Evolutionary conservation across 1,284 basidiomycete species (phyloP).

Genomic region (Marasmius fiardii): DNA sequence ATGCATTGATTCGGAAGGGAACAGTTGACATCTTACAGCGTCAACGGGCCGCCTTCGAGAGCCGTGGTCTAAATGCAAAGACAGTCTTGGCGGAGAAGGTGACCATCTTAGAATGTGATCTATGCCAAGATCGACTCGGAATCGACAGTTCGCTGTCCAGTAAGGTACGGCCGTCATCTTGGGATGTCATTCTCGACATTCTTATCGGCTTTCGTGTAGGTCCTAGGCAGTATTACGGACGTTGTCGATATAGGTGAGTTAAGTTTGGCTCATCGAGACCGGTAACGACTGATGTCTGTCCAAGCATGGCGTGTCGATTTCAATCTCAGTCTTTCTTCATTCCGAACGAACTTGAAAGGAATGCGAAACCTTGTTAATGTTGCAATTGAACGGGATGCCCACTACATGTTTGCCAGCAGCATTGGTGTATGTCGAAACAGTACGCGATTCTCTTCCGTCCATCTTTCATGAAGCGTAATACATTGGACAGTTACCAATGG

Average conservation of each 20-base stretch:
- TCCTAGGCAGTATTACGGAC: conserved; percentile 3
- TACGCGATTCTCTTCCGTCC: conserved; percentile 1
- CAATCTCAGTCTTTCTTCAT: conserved; percentile 28
- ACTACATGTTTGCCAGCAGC: conserved; percentile 23
- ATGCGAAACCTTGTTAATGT: conserved; percentile 33
- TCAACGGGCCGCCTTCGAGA: conserved; percentile 13
- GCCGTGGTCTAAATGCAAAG: conserved; percentile 14
- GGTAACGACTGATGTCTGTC: neutral
- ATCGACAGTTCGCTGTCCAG: conserved; percentile 10
- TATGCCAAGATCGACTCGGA: conserved; percentile 10
- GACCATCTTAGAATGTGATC: conserved; percentile 19
- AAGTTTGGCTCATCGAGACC: neutral
- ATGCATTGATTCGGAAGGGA: conserved; percentile 25
- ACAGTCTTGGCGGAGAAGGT: conserved; percentile 15
- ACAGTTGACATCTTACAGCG: conserved; percentile 12
- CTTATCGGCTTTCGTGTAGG: neutral
- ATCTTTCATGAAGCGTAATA: too few species aligned
- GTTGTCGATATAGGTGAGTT: conserved; percentile 15
- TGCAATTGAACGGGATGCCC: conserved; percentile 25
- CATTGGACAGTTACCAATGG: neutral
- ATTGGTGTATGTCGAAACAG: conserved; percentile 22
- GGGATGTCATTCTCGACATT: conserved; percentile 5
- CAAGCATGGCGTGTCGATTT: conserved; percentile 40
- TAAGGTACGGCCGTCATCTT: conserved; percentile 14
- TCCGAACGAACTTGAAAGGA: conserved; percentile 31